A percentile compares a stretch with the other conserved stretches of the same genome.
phyloP scores from a whole-genome alignment of 2,329 filamentous ascomycete species.

The Diaporthe batatas region DNA sequence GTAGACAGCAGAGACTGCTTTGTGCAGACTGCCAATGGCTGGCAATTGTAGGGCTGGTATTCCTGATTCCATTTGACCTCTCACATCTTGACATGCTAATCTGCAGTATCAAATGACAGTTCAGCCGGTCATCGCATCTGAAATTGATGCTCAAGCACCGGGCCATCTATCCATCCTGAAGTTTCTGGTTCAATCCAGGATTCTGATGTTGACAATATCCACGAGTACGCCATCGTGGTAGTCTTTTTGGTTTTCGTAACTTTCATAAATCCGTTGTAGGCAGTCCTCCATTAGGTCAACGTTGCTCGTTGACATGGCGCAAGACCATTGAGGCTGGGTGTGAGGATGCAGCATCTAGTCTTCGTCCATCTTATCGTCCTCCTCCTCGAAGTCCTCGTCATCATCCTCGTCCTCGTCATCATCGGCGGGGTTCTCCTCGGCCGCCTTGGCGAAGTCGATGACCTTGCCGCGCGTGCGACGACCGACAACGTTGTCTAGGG shows the following conservation, averaged over 20 bases:
- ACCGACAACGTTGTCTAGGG: constrained; percentile 89
- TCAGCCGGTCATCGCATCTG: constrained; percentile 30
- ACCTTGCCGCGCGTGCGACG: constrained; percentile 90
- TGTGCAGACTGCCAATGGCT: neutral
- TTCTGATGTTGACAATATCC: constrained; percentile 15
- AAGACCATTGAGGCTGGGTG: constrained; percentile 16
- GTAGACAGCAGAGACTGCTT: neutral
- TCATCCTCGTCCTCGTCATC: constrained; percentile 85
- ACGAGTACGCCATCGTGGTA: constrained; percentile 17
- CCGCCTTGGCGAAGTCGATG: constrained; percentile 95
- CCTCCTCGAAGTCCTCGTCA: constrained; percentile 73
- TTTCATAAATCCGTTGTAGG: constrained; percentile 38
- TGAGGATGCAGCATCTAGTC: constrained; percentile 49
- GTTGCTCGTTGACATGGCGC: constrained; percentile 15
- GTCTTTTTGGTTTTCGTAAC: constrained; percentile 29
- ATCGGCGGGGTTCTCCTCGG: constrained; percentile 79
- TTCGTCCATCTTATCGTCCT: constrained; percentile 81
- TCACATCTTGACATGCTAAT: constrained; percentile 15
- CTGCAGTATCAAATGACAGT: constrained; percentile 5
- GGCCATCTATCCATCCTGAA: constrained; percentile 35
- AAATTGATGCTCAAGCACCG: constrained; percentile 20
- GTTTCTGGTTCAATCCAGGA: constrained; percentile 8
- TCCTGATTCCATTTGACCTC: constrained; percentile 21
- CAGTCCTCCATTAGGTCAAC: neutral
- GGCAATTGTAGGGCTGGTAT: constrained; percentile 27